Base-by-base conservation (phyloP, 2,329 filamentous ascomycete species). In the Microdochium nivale region DNA sequence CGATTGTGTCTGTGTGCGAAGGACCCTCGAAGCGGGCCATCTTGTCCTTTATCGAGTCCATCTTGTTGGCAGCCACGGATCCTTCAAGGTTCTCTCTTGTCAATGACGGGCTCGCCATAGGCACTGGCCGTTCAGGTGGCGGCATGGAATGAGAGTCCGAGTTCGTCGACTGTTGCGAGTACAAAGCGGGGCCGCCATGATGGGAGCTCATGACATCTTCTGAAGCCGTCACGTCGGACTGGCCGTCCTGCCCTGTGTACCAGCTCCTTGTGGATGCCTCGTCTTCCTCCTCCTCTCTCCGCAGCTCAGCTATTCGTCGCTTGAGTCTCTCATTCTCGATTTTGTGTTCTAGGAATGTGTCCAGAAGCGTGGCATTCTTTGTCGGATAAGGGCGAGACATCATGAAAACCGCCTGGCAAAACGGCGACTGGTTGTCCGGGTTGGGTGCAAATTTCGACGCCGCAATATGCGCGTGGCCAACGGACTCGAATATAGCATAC, bases 271-370 rank as follows among this genome's bases (percentile, higher is more conserved):
- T 79, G 49, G 82, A 79, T 52, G 83, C 80, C 53, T 87, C 86
- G 54, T 95, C 91, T 51, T 91, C 88, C 52, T 86, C 83, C 66
- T 96, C 92, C 67, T 96, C 92, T 55, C 81, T 79, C 59, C 88
- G 88, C 51, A 96, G 74, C 68, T 95, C 90, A 19, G 86, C 84
- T 55, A 97, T 95, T 44, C 89, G 83, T 60, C 89, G 87, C 61
- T 83, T 84, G 48, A 97, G 70, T 3, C 91, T 82, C 71, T 96
- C 90, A 62, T 96, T 96, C 67, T 96, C 92, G 51, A 96, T 92
- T 69, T 96, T 96, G 72, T 96, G 91, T 66, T 97, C 92, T 25
- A 97, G 76, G 62, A 96, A 96, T 0, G 90, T 95, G 69, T 97
- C 91, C 21, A 96, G 76, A 11, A 96, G 76, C 3, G 81, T 81